Evolutionary conservation across 345 rosid genomes (phyloP).

Genomic region (Melaleuca quinquenervia): DNA sequence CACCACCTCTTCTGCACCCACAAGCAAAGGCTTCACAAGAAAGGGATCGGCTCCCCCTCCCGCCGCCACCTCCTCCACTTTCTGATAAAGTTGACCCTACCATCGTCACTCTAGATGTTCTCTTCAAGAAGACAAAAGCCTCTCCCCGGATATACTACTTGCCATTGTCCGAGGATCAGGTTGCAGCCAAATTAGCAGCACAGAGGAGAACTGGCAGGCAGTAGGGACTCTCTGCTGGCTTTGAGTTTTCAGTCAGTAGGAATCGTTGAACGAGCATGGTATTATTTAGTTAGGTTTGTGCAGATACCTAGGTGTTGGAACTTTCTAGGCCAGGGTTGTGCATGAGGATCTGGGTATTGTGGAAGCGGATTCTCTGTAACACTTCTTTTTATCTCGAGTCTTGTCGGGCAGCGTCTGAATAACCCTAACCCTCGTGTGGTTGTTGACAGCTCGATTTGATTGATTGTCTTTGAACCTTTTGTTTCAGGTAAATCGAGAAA

Average conservation of each 20-base stretch:
- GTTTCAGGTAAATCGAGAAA: not conserved
- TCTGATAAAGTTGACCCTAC: slow-evolving; percentile 74
- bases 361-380: not conserved
- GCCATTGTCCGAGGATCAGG: slow-evolving; percentile 87
- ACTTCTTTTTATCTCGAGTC: not conserved
- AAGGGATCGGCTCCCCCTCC: slow-evolving; percentile 47
- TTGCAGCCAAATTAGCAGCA: slow-evolving; percentile 60
- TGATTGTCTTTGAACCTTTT: not conserved
- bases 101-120: slow-evolving; percentile 85
- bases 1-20: slow-evolving; percentile 55
- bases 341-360: not conserved
- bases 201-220: slow-evolving; percentile 22
- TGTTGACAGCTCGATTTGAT: not conserved
- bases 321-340: slow-evolving; percentile 1
- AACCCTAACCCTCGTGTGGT: not conserved
- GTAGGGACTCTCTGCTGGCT: slow-evolving; percentile 11
- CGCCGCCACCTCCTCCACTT: slow-evolving; percentile 48
- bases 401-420: not conserved
- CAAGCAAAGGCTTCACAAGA: slow-evolving; percentile 36
- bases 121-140: slow-evolving; percentile 87
- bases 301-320: not conserved
- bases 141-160: slow-evolving; percentile 93
- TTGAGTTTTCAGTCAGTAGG: not conserved
- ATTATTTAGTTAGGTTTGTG: not conserved
- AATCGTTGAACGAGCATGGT: not conserved